Evolutionary conservation across 2,329 filamentous ascomycete genomes (phyloP), one percentile per base, ranked within the genome.

Genomic region (Fusarium dlaminii): DNA sequence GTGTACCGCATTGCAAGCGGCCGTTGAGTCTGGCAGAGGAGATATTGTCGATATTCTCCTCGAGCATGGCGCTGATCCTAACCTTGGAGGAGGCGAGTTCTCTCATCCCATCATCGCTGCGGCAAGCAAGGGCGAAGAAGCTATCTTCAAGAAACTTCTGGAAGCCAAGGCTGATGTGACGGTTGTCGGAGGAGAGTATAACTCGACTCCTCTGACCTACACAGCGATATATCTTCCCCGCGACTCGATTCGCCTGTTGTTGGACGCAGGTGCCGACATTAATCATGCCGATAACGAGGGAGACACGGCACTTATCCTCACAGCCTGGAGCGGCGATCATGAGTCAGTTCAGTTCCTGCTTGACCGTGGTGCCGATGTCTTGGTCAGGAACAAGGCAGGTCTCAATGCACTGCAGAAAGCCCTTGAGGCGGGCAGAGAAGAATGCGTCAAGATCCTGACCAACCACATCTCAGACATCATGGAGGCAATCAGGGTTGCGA

Each of bases 1-100:
- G 3, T 80, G 81, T 9, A 85, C 82, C 9, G 83, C 84, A 2
- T 73, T 86, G 1, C 84, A 86, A 59, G 83, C 78, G 1, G 84
- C 84, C 0, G 81, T 80, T 42, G 82, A 84, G 48, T 77, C 78
- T 2, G 79, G 83, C 7, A 76, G 79, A 37, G 65, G 57, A 0
- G 81, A 83, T 7, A 82, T 85, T 15, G 83, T 84, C 18, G 68
- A 75, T 2, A 71, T 84, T 5, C 70, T 86, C 8, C 80, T 85
- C 14, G 78, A 83, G 22, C 77, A 81, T 30, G 63, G 66, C 14
- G 84, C 83, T 15, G 74, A 85, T 63, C 82, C 83, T 1, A 80
- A 85, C 61, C 71, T 81, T 2, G 83, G 83, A 10, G 79, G 78
- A 9, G 82, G 83, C 18, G 77, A 80, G 0, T 58, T 74, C 36